A percentile compares a stretch with the other conserved stretches of the same genome.
Evolutionary conservation across 345 rosid species (phyloP).

Genomic region (Populus davidiana): DNA sequence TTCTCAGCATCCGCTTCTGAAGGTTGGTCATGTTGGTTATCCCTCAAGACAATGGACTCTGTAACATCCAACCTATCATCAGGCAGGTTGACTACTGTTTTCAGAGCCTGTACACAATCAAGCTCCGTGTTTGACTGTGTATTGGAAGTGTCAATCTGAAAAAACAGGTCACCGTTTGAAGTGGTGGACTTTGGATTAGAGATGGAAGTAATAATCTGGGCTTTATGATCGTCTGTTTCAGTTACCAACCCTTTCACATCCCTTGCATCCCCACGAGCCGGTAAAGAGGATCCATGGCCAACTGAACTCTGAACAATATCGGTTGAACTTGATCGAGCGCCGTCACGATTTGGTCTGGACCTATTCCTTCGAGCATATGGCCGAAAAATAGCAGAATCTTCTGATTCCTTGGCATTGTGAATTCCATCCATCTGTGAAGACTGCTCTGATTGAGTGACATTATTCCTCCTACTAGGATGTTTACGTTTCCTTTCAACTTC

Average conservation of each 20-base stretch:
- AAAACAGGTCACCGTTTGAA: constrained; percentile 54
- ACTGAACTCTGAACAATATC: constrained; percentile 69
- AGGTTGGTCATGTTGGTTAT: constrained; percentile 28
- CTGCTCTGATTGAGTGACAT: constrained; percentile 54
- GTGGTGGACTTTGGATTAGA: constrained; percentile 42
- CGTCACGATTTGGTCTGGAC: constrained; percentile 79
- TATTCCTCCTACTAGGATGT: constrained; percentile 53
- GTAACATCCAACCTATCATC: constrained; percentile 40
- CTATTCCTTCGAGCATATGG: constrained; percentile 97
- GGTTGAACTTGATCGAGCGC: constrained; percentile 69
- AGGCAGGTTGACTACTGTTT: constrained; percentile 33
- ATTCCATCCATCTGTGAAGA: constrained; percentile 61
- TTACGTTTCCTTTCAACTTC: constrained; percentile 48
- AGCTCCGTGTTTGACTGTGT: constrained; percentile 41
- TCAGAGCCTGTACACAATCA: constrained; percentile 42
- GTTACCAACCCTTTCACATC: constrained; percentile 51
- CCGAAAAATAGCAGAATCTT: constrained; percentile 96
- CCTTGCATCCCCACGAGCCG: constrained; percentile 50
- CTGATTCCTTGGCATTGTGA: constrained; percentile 76
- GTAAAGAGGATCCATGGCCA: constrained; percentile 60
- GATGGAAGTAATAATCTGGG: constrained; percentile 44
- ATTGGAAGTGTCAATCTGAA: constrained; percentile 44
- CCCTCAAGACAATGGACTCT: constrained; percentile 33
- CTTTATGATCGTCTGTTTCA: constrained; percentile 61
- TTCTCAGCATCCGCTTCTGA: constrained; percentile 32